Evolutionary conservation across 306 rosid genomes (phyloP), one percentile per base, ranked within the genome.

Genomic region (Amphicarpaea edgeworthii): DNA sequence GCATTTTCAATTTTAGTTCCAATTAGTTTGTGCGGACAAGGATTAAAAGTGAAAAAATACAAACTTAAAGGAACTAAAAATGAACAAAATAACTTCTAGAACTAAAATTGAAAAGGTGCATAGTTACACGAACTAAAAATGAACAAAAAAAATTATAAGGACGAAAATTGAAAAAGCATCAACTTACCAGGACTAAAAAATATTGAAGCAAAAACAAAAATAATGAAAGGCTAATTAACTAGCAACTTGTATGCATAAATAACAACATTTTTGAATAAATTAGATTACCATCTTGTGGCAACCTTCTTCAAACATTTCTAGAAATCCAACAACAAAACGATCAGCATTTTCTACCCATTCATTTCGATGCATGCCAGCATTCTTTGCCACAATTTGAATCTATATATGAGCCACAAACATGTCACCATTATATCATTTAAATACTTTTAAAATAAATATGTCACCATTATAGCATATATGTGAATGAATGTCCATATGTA

Each of bases 321-420:
- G 87, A 81, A 93, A 93, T 72, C 98, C 98, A 85, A 90, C 98
- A 69, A 93, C 97, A 94, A 83, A 88, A 38, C 98, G 96, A 82
- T 93, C 98, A 67, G 93, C 98, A 91, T 93, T 93, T 86, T 91
- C 98, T 21, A 93, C 98, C 98, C 97, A 93, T 74, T 93, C 98
- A 82, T 93, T 93, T 15, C 93, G 89, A 85, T 90, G 97, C 98
- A 93, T 88, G 32, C 88, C 89, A 4, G 91, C 96, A 79, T 87
- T 90, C 85, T 88, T 89, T 42, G 92, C 96, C 47, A 93, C 97
- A 70, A 81, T 91, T 87, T 93, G 98, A 70, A 93, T 84, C 98
- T 91, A 77, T 32, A 78, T 74, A 21, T 26, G 30, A 65, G 77
- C 38, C 63, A 70, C 57, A 78, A 62, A 74, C 21, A 60, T 68